phyloP scores from a whole-genome alignment of 1,284 basidiomycete species.

The Marasmius oreades region DNA sequence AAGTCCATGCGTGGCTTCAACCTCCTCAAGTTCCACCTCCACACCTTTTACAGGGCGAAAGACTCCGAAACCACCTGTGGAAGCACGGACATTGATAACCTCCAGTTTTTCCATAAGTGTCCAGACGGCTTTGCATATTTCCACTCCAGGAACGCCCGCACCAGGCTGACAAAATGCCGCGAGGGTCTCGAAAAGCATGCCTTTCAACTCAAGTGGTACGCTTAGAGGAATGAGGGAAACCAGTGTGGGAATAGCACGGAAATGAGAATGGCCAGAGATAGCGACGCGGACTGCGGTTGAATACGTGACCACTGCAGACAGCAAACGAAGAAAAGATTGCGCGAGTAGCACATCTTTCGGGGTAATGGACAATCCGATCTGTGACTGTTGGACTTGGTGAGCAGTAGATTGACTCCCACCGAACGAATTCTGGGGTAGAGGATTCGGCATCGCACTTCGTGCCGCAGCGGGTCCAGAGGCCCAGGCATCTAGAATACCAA shows the following conservation, averaged over 20 bases:
- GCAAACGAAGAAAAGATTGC: slow-evolving; percentile 77
- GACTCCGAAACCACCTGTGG: slow-evolving; percentile 35
- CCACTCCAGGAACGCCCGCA: slow-evolving; percentile 67
- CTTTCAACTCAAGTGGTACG: slow-evolving; percentile 90
- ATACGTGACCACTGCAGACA: slow-evolving; percentile 76
- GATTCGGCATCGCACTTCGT: slow-evolving; percentile 17
- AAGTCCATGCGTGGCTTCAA: slow-evolving; percentile 73
- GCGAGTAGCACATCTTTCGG: slow-evolving; percentile 78
- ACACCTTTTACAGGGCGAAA: slow-evolving; percentile 63
- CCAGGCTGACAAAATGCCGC: slow-evolving; percentile 83
- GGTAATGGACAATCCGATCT: slow-evolving; percentile 53
- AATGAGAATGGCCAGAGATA: slow-evolving; percentile 75
- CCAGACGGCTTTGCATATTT: slow-evolving; percentile 84
- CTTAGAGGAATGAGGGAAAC: slow-evolving; percentile 78
- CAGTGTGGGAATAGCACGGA: slow-evolving; percentile 76
- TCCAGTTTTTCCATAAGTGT: slow-evolving; percentile 78
- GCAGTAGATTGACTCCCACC: slow-evolving; percentile 17
- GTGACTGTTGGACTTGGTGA: slow-evolving; percentile 33
- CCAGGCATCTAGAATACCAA: slow-evolving; percentile 44
- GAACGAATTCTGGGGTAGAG: slow-evolving; percentile 2
- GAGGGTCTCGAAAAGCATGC: slow-evolving; percentile 79
- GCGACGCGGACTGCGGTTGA: slow-evolving; percentile 80
- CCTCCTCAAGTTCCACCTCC: slow-evolving; percentile 80
- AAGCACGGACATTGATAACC: slow-evolving; percentile 71
- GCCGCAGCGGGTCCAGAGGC: slow-evolving; percentile 27